Evolutionary conservation across 1,284 basidiomycete species (phyloP).

Genomic region (Butyriboletus appendiculatus): DNA sequence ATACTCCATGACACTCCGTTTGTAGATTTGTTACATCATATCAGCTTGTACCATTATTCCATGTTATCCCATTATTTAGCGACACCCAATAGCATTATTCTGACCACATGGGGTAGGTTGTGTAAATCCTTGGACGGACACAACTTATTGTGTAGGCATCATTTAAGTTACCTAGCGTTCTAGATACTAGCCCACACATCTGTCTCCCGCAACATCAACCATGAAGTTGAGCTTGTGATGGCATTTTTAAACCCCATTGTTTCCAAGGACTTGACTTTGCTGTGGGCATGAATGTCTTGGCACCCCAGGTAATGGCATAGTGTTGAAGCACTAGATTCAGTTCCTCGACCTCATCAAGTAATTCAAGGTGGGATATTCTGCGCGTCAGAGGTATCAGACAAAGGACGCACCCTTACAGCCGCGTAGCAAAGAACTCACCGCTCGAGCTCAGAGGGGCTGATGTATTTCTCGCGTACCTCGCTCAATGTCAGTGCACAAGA

Average conservation of each 20-base stretch:
- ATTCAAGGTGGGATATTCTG: conserved; percentile 77
- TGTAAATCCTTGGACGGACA: not conserved
- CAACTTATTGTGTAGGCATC: not conserved
- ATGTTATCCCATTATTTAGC: conserved; percentile 11
- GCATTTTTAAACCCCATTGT: conserved; percentile 39
- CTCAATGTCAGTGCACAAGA: conserved; percentile 22
- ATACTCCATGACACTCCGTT: conserved; percentile 1
- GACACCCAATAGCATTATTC: conserved; percentile 14
- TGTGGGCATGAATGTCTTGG: conserved; percentile 25
- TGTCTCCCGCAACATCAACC: not conserved
- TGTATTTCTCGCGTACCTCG: conserved; percentile 55
- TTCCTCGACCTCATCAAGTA: conserved; percentile 90
- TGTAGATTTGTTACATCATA: conserved; percentile 22
- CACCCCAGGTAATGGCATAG: conserved; percentile 85
- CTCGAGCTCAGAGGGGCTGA: conserved; percentile 57
- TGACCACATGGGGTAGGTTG: no score
- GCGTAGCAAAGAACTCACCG: conserved; percentile 45
- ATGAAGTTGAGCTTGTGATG: not conserved
- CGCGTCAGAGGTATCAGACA: not conserved
- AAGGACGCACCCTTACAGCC: not conserved
- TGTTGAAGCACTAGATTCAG: conserved; percentile 84
- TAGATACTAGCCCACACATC: not conserved
- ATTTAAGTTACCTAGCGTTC: not conserved
- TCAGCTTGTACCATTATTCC: conserved; percentile 19
- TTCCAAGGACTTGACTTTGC: conserved; percentile 31